A percentile compares a stretch with the other conserved stretches of the same genome.
phyloP scores from a whole-genome alignment of 2,329 filamentous ascomycete genomes.

The Talaromyces funiculosus region DNA sequence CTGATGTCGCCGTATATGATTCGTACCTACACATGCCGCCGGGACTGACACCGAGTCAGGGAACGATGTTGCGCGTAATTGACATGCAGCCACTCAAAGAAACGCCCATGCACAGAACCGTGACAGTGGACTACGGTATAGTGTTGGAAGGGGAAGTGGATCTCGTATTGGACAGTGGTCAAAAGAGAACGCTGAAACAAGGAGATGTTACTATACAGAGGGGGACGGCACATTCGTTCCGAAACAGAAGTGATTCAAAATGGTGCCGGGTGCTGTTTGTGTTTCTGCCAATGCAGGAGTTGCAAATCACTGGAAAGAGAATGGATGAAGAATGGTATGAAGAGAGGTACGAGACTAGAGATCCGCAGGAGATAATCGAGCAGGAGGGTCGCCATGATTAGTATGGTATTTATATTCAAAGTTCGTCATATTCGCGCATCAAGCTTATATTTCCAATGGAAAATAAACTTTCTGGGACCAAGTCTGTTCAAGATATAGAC shows the following conservation, averaged over 20 bases:
- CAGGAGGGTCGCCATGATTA: conserved; percentile 11
- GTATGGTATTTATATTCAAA: too few species aligned
- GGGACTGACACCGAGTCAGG: conserved; percentile 26
- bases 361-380: conserved; percentile 25
- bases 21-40: conserved; percentile 30
- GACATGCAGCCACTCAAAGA: conserved; percentile 29
- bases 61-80: conserved; percentile 31
- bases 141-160: conserved; percentile 35
- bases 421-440: too few species aligned
- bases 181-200: conserved; percentile 25
- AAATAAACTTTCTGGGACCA: not conserved
- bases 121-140: conserved; percentile 35
- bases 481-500: not conserved
- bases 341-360: conserved; percentile 19
- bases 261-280: conserved; percentile 31
- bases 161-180: conserved; percentile 32
- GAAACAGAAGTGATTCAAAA: conserved; percentile 21
- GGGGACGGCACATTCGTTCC: conserved; percentile 28
- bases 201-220: conserved; percentile 34
- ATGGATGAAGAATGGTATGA: conserved; percentile 43
- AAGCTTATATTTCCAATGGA: not conserved
- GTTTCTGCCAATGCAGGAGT: conserved; percentile 25
- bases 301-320: conserved; percentile 45
- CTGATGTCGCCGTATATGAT: conserved; percentile 30
- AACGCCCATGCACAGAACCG: conserved; percentile 34